phyloP scores from a whole-genome alignment of 805 yeast species.

The Teunomyces lycoperdinae region DNA sequence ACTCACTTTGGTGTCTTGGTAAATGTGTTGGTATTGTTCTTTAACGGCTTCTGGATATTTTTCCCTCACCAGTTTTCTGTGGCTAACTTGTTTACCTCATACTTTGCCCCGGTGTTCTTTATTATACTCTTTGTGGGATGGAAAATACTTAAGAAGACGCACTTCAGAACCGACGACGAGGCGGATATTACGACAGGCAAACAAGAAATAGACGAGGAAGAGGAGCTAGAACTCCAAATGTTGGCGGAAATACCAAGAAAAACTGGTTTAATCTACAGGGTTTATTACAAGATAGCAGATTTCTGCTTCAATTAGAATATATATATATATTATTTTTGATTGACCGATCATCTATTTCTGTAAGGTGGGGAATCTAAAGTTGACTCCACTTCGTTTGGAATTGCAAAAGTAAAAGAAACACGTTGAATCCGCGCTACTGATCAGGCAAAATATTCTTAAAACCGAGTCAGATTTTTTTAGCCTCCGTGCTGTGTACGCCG shows the following conservation, averaged over 20 bases:
- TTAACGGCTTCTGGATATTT: slow-evolving; percentile 43
- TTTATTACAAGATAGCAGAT: slow-evolving; percentile 19
- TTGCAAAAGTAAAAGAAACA: too few species aligned
- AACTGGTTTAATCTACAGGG: slow-evolving; percentile 20
- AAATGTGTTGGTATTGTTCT: slow-evolving; percentile 25
- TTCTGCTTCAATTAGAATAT: slow-evolving; percentile 16
- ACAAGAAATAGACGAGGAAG: slow-evolving; percentile 60
- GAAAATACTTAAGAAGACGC: slow-evolving; percentile 51
- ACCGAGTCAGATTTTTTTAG: too few species aligned
- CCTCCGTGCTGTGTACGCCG: too few species aligned
- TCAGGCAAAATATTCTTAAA: too few species aligned
- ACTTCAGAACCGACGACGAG: slow-evolving; percentile 42
- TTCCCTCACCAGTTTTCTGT: slow-evolving; percentile 35
- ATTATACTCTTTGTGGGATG: slow-evolving; percentile 48
- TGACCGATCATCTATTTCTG: background rate
- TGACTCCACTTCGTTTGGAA: background rate
- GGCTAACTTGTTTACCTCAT: slow-evolving; percentile 34
- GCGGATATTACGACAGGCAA: slow-evolving; percentile 56
- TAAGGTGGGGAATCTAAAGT: background rate
- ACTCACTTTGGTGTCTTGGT: slow-evolving; percentile 41
- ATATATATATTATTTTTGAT: background rate
- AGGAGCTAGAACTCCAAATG: slow-evolving; percentile 28
- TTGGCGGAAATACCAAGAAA: slow-evolving; percentile 18
- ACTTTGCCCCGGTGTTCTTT: slow-evolving; percentile 44
- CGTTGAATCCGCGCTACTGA: too few species aligned